Evolutionary conservation across 2,329 filamentous ascomycete genomes (phyloP).

Genomic region (Rhinocladiella similis): DNA sequence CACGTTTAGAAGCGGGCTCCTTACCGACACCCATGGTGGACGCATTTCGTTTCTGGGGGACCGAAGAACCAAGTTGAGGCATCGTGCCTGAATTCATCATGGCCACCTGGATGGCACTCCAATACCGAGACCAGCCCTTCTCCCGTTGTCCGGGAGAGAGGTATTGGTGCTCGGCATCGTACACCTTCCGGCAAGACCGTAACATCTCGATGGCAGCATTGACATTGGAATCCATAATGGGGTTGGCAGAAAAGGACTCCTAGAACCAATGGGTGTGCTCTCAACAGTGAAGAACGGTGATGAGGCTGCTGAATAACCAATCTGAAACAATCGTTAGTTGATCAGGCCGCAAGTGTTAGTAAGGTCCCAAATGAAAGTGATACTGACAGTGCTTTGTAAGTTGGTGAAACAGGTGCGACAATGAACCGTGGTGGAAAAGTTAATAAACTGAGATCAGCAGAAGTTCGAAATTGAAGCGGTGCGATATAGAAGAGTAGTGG

Average conservation of each 20-base stretch:
- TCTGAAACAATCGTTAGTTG: background rate
- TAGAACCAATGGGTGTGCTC: background rate
- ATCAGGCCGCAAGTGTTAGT: background rate
- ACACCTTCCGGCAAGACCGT: constrained; percentile 22
- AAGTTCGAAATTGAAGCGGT: constrained; percentile 8
- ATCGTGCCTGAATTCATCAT: constrained; percentile 10
- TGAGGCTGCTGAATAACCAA: background rate
- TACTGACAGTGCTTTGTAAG: background rate
- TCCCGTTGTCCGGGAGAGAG: constrained; percentile 23
- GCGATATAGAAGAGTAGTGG: constrained; percentile 4
- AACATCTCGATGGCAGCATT: constrained; percentile 21
- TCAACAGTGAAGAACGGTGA: background rate
- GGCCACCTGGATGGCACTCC: constrained; percentile 17
- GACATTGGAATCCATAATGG: constrained; percentile 20
- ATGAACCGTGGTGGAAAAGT: background rate
- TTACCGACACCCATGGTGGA: constrained; percentile 31
- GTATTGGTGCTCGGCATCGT: constrained; percentile 24
- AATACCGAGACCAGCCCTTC: constrained; percentile 19
- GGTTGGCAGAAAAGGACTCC: background rate
- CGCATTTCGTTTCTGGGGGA: constrained; percentile 26
- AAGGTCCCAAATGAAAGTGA: background rate
- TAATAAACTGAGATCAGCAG: background rate
- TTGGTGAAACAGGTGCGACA: constrained; percentile 8
- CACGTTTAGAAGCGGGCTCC: constrained; percentile 44
- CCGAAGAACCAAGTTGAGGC: constrained; percentile 12